A percentile compares a stretch with the other conserved stretches of the same genome.
Conservation (phyloP, 2,329 filamentous ascomycete genomes). For the Chaetomiaceae sp. region DNA sequence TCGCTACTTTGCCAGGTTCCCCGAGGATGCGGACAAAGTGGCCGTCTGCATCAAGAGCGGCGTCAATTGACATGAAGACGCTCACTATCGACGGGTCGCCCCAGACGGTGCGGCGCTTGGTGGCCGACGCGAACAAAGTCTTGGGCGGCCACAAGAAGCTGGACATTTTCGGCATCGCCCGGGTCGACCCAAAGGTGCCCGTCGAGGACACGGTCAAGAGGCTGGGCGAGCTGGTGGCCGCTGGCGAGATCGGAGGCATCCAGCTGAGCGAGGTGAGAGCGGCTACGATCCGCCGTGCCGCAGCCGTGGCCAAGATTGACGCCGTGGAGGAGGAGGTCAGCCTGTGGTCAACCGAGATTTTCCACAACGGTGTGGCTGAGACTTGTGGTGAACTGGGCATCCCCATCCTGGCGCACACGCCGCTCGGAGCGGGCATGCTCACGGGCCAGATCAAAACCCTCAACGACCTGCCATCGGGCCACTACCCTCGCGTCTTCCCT, state of each 20-base stretch:
- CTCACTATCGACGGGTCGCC: background rate
- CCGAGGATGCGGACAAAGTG: background rate
- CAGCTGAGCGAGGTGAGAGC: background rate
- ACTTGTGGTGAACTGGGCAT: no score
- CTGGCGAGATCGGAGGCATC: background rate
- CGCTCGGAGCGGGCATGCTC: no score
- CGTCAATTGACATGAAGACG: background rate
- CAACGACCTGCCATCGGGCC: no score
- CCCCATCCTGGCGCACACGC: no score
- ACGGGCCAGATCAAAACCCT: no score
- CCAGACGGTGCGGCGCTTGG: background rate
- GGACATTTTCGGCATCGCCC: background rate
- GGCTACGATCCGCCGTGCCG: no score
- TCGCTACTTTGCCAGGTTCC: background rate
- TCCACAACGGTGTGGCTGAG: no score
- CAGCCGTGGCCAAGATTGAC: no score
- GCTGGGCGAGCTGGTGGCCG: background rate
- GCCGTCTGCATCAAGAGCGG: background rate
- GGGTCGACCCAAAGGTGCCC: background rate
- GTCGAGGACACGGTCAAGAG: background rate
- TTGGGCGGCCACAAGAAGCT: background rate
- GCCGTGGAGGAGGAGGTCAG: no score
- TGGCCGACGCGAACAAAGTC: background rate
- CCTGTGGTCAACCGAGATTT: no score
- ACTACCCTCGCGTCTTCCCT: no score